Evolutionary conservation across 2,329 filamentous ascomycete genomes (phyloP).

Genomic region (Aspergillus eucalypticola): DNA sequence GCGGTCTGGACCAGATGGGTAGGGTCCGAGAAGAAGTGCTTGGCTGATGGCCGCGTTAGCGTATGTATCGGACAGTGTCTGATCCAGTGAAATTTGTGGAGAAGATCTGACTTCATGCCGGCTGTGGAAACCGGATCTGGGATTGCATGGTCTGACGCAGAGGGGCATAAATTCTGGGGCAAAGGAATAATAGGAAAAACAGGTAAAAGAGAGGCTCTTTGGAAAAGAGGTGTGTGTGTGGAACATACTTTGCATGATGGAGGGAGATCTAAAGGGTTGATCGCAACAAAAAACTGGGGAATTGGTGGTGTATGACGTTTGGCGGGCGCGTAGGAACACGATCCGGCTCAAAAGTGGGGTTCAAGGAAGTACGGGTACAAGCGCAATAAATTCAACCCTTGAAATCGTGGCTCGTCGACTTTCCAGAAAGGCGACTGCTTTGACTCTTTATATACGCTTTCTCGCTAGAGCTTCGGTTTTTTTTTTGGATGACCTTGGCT

Average conservation of each 20-base stretch:
- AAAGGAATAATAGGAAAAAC: background rate
- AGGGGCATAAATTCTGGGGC: background rate
- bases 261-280: conserved; percentile 17
- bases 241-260: conserved; percentile 40
- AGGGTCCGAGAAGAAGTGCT: conserved; percentile 89
- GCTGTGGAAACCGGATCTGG: conserved; percentile 2
- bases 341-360: conserved; percentile 1
- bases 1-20: conserved; percentile 75
- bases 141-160: background rate
- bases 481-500: background rate
- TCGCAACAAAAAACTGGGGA: conserved; percentile 8
- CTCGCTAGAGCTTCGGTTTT: background rate
- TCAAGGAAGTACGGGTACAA: background rate
- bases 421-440: background rate
- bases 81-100: conserved; percentile 13
- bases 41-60: conserved; percentile 45
- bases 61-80: conserved; percentile 8
- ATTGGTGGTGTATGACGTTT: conserved; percentile 11
- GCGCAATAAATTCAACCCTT: too few relatives aligned
- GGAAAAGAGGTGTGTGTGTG: background rate
- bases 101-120: conserved; percentile 14
- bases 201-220: background rate
- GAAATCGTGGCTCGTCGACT: background rate
- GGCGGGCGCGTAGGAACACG: conserved; percentile 3
- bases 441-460: conserved; percentile 14